A percentile compares a stretch with the other conserved stretches of the same genome.
Conservation (phyloP, 345 rosid genomes). For the Moricandia arvensis region DNA sequence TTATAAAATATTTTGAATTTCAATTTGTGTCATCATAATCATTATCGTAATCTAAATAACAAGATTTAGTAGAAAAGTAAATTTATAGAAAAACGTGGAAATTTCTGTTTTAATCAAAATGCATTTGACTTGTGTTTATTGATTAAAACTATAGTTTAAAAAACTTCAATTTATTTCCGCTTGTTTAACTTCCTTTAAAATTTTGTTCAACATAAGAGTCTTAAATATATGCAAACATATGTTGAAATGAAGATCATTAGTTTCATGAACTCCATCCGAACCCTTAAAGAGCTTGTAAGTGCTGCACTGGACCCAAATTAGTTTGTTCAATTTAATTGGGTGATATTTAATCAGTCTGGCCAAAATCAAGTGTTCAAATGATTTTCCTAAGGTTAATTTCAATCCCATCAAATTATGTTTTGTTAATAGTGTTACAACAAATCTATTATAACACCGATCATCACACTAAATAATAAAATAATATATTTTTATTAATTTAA, state of each 20-base stretch:
- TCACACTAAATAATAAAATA: no score
- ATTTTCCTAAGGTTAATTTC: neutral
- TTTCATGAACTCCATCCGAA: neutral
- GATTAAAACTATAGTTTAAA: neutral
- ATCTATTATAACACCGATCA: no score
- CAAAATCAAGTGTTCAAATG: neutral
- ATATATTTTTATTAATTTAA: no score
- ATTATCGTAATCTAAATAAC: neutral
- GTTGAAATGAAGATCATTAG: neutral
- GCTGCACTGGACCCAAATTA: neutral
- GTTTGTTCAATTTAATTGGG: neutral
- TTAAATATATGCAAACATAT: neutral
- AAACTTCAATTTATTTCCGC: neutral
- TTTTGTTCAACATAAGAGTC: neutral
- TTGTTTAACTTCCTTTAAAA: neutral
- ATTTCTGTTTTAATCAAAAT: neutral
- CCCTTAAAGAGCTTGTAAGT: neutral
- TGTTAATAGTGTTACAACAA: no score
- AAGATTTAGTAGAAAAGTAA: neutral
- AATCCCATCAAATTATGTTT: no score
- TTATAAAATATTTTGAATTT: neutral
- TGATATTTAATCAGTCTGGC: neutral
- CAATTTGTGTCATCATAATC: neutral
- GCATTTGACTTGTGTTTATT: neutral
- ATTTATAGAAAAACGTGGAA: neutral